Percentiles rank a stretch among this genome's conserved stretches.
These are phyloP conservation scores for Populus tremula DNA, from an alignment of 345 rosid genomes.

Conservation along the genomic window DNA sequence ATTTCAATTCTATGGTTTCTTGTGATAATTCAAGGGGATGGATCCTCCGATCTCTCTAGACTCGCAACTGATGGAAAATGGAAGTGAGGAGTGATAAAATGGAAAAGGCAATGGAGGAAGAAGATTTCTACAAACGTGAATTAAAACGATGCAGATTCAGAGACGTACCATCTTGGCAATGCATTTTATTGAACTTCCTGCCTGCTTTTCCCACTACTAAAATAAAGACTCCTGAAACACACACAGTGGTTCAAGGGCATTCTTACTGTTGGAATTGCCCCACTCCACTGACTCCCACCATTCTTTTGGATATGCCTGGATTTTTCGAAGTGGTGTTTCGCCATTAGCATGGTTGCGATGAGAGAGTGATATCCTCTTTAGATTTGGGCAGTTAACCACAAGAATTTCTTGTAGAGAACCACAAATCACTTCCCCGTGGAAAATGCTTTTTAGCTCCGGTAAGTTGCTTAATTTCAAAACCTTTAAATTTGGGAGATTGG, in stretches of 20 bases:
- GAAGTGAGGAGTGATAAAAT: background rate
- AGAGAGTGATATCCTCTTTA: conserved; percentile 14
- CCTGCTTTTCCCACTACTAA: background rate
- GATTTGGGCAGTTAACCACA: background rate
- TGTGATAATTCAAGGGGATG: background rate
- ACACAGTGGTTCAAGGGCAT: conserved; percentile 1
- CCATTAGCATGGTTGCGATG: conserved; percentile 3
- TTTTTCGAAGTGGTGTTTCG: background rate
- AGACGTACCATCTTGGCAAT: background rate
- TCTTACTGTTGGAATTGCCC: conserved; percentile 17
- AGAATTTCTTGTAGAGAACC: conserved; percentile 7
- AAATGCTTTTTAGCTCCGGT: conserved; percentile 20
- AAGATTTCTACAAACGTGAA: background rate
- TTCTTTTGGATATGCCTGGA: background rate
- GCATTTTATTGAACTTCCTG: background rate
- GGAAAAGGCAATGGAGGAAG: background rate
- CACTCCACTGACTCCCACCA: conserved; percentile 26
- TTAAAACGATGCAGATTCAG: background rate
- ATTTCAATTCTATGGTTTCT: background rate
- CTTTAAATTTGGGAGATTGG: conserved; percentile 11
- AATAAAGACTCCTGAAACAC: background rate
- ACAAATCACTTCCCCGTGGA: background rate
- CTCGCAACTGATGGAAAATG: background rate
- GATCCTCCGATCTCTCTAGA: background rate
- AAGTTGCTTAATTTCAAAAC: background rate